Evolutionary conservation across 345 rosid genomes (phyloP), one percentile per base, ranked within the genome.

Genomic region (Citrus glauca): DNA sequence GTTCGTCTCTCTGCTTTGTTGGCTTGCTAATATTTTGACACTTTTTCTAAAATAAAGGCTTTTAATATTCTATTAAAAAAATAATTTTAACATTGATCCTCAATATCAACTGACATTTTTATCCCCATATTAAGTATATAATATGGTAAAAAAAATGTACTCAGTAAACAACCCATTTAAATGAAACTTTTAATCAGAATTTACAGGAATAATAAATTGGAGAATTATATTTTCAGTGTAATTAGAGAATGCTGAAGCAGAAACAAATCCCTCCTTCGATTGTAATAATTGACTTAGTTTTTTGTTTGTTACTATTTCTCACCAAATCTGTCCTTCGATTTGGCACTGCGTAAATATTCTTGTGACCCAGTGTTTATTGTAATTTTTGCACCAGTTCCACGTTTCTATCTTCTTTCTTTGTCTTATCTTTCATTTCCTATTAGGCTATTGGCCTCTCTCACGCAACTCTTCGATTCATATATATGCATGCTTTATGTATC

Each of bases 291-390:
- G 53, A 27, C 63, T 25, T 75, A 38, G 79, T 69, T 75, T 62
- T 13, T 75, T 45, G 28, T 55, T 53, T 37, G 50, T 80, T 27
- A 80, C 37, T 70, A 75, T 63, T 75, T n/a, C 72, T 69, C 55
- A 63, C 76, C 76, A 22, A 50, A 75, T 75, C 71, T 67, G 38
- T 35, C 72, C 59, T 5, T 19, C 37, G 27, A n/a, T 13, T 19
- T 65, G 48, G 4, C n/a, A 32, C 56, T 25, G 71, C 70, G 3
- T 75, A 9, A 45, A 75, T 61, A 42, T n/a, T 37, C 71, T 63
- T 22, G 67, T 70, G 61, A 53, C 45, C 30, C 71, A 28, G 20
- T 50, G 56, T n/a, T 53, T 53, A 19, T 53, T 17, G 56, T 16
- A 4, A 17, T 53, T 53, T 17, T 50, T 10, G 14, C 1, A 28